Evolutionary conservation across 208 protist species (phyloP).

Genomic region (Angomonas desouzai): DNA sequence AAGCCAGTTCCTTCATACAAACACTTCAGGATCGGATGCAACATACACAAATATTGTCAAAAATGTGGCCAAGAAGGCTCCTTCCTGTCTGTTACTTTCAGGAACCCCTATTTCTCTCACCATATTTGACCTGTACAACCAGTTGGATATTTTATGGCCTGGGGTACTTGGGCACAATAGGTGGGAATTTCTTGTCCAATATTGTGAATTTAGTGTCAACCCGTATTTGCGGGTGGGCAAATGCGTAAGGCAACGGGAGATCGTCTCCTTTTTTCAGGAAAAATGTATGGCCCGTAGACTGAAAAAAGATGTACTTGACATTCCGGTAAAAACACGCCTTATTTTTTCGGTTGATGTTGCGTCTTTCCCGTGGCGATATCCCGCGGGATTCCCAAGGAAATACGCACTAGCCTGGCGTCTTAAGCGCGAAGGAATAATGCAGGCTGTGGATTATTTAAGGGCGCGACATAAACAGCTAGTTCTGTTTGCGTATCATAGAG

Average conservation of each 20-base stretch:
- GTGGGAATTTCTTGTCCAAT: constrained; percentile 71
- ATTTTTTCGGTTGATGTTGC: constrained; percentile 43
- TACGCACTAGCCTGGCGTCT: constrained; percentile 55
- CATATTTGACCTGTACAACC: constrained; percentile 80
- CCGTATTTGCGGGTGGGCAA: constrained; percentile 51
- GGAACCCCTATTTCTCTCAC: constrained; percentile 59
- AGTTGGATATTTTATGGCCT: constrained; percentile 53
- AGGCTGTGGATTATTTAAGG: constrained; percentile 53
- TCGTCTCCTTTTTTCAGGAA: constrained; percentile 35
- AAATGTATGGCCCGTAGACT: constrained; percentile 63
- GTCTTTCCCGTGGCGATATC: background rate
- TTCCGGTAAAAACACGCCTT: constrained; percentile 63
- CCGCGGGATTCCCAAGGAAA: constrained; percentile 40
- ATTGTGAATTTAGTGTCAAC: constrained; percentile 43
- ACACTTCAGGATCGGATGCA: constrained; percentile 47
- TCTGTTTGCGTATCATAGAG: constrained; percentile 75
- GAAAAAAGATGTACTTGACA: constrained; percentile 71
- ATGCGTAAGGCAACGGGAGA: constrained; percentile 41
- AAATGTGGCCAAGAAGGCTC: constrained; percentile 29
- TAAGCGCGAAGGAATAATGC: constrained; percentile 53
- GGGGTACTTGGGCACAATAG: constrained; percentile 50
- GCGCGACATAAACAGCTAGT: constrained; percentile 58
- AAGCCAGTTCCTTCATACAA: constrained; percentile 79
- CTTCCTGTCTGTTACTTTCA: constrained; percentile 63
- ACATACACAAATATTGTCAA: constrained; percentile 54